Conservation (phyloP, 208 protist genomes). For the Phytomonas serpens region DNA sequence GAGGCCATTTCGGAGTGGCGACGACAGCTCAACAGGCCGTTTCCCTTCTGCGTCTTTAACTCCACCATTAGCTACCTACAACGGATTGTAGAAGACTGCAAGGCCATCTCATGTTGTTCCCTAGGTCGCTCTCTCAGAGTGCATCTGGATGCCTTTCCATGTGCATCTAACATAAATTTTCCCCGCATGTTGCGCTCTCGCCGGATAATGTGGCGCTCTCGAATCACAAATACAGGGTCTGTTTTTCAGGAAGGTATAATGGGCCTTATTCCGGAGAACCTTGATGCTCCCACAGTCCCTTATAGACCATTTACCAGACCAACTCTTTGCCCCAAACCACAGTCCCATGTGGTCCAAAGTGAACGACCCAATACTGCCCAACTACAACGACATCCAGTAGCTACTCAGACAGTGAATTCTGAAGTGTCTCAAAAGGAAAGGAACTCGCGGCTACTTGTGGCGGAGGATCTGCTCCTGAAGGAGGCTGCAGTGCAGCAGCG, state of each 20-base stretch:
- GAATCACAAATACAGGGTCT: conserved; percentile 29
- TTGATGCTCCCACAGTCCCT: background rate
- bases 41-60: conserved; percentile 34
- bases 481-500: conserved; percentile 27
- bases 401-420: background rate
- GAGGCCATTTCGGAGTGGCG: conserved; percentile 65
- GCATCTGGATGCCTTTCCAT: conserved; percentile 35
- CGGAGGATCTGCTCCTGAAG: conserved; percentile 31
- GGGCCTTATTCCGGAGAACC: background rate
- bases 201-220: conserved; percentile 24
- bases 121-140: conserved; percentile 34
- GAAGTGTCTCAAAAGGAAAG: conserved; percentile 11
- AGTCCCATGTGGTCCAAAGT: background rate
- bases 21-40: conserved; percentile 40
- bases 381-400: background rate
- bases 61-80: conserved; percentile 43
- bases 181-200: conserved; percentile 20
- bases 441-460: conserved; percentile 25
- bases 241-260: conserved; percentile 8
- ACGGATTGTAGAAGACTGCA: conserved; percentile 42
- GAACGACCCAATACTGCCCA: background rate
- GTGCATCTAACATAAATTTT: conserved; percentile 29
- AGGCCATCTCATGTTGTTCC: conserved; percentile 20
- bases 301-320: background rate
- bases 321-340: background rate